These are phyloP conservation scores for Prasinococcaceae sp. DNA, from an alignment of 139 green algal species.

Conservation along the genomic window DNA sequence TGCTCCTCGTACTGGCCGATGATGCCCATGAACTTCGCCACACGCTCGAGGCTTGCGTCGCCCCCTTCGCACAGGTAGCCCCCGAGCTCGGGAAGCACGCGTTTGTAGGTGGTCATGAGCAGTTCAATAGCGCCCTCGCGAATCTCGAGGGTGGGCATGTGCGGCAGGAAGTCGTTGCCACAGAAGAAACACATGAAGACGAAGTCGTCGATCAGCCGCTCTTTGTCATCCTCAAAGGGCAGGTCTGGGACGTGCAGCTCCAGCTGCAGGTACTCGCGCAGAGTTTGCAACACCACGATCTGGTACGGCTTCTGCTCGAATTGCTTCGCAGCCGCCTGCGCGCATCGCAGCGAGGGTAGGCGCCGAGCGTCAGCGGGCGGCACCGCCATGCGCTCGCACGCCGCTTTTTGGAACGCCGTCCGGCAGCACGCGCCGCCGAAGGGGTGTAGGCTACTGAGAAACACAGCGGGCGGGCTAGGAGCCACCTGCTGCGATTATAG, in stretches of 20 bases:
- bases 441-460: too few relatives aligned
- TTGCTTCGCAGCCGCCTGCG: too few relatives aligned
- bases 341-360: too few relatives aligned
- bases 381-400: too few relatives aligned
- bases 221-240: conserved; percentile 36
- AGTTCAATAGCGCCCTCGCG: conserved; percentile 81
- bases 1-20: conserved; percentile 69
- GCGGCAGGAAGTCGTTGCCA: conserved; percentile 97
- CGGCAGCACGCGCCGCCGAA: too few relatives aligned
- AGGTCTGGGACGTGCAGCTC: conserved; percentile 42
- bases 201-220: conserved; percentile 73
- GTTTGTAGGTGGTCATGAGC: conserved; percentile 79
- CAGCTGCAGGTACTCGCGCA: conserved; percentile 87
- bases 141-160: conserved; percentile 99
- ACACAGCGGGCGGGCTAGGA: too few relatives aligned
- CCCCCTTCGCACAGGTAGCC: conserved; percentile 67
- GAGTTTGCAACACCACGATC: conserved; percentile 48
- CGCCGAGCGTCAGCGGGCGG: too few relatives aligned
- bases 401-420: too few relatives aligned
- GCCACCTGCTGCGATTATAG: too few relatives aligned
- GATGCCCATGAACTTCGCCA: conserved; percentile 80
- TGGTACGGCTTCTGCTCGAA: conserved; percentile 87
- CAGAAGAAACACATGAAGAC: conserved; percentile 99
- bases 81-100: conserved; percentile 59
- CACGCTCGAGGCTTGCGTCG: conserved; percentile 56